Evolutionary conservation across 176 grass and related monocot genomes (phyloP).

Genomic region (maize (Zea mays)): DNA sequence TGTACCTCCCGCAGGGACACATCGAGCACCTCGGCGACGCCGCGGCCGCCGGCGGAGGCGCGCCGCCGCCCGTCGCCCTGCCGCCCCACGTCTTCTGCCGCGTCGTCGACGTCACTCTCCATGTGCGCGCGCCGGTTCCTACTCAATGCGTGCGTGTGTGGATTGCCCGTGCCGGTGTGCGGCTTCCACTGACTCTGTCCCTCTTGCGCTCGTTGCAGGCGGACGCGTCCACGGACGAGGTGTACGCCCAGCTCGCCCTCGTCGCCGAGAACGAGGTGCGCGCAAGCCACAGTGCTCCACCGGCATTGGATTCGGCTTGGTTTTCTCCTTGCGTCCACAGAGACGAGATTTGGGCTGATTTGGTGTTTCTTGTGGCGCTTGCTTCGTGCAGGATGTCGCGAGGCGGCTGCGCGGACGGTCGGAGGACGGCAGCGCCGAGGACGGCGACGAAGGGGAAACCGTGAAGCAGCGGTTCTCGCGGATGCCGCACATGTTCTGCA

Average conservation of each 20-base stretch:
- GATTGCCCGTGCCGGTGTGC: neutral
- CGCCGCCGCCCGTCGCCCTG: constrained; percentile 3
- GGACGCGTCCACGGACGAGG: constrained; percentile 76
- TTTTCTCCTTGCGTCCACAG: neutral
- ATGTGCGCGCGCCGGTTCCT: constrained; percentile 46
- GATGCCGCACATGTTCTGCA: constrained; percentile 98
- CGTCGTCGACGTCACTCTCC: constrained; percentile 78
- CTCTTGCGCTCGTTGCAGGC: constrained; percentile 51
- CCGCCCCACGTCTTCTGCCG: constrained; percentile 82
- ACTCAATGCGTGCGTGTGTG: neutral
- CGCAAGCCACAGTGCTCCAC: neutral
- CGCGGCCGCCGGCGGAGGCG: neutral
- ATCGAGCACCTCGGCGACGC: constrained; percentile 56
- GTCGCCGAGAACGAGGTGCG: constrained; percentile 64
- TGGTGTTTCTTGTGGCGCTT: neutral
- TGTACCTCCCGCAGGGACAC: constrained; percentile 83
- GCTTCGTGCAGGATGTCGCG: constrained; percentile 37
- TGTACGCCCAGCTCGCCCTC: constrained; percentile 86
- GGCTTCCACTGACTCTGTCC: neutral
- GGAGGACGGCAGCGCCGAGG: constrained; percentile 43
- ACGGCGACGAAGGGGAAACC: constrained; percentile 47
- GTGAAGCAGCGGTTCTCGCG: constrained; percentile 49
- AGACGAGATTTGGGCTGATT: neutral
- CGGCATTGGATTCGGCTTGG: neutral
- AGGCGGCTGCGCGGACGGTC: constrained; percentile 41